Evolutionary conservation across 306 rosid genomes (phyloP).

Genomic region (Malus fusca): DNA sequence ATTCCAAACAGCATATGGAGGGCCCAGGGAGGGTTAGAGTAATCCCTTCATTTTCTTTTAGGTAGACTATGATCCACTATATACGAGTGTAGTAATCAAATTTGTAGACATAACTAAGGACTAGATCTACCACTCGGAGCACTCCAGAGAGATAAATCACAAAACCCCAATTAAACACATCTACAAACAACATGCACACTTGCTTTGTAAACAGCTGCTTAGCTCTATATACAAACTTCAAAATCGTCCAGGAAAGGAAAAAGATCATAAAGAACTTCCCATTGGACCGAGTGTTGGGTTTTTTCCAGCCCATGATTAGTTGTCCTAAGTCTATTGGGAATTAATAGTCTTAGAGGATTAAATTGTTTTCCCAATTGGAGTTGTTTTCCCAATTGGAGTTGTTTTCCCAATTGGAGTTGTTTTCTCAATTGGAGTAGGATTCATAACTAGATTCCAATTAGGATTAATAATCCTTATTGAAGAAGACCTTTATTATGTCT

Average conservation of each 20-base stretch:
- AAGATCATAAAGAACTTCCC: not conserved
- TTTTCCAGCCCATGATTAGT: too few species aligned
- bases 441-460: too few species aligned
- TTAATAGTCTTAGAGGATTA: too few species aligned
- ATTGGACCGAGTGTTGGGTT: not conserved
- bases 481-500: too few species aligned
- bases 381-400: too few species aligned
- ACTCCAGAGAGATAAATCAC: not conserved
- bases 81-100: not conserved
- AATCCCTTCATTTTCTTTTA: not conserved
- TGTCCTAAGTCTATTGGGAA: too few species aligned
- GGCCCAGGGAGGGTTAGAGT: not conserved
- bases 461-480: too few species aligned
- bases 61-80: not conserved
- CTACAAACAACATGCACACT: not conserved
- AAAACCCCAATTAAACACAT: not conserved
- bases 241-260: not conserved
- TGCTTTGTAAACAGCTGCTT: not conserved
- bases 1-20: not conserved
- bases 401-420: too few species aligned
- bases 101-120: not conserved
- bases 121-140: not conserved
- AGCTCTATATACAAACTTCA: not conserved
- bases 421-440: too few species aligned
- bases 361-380: too few species aligned